phyloP scores from a whole-genome alignment of 371 early-diverging fungal species.

The Mortierella sp. region DNA sequence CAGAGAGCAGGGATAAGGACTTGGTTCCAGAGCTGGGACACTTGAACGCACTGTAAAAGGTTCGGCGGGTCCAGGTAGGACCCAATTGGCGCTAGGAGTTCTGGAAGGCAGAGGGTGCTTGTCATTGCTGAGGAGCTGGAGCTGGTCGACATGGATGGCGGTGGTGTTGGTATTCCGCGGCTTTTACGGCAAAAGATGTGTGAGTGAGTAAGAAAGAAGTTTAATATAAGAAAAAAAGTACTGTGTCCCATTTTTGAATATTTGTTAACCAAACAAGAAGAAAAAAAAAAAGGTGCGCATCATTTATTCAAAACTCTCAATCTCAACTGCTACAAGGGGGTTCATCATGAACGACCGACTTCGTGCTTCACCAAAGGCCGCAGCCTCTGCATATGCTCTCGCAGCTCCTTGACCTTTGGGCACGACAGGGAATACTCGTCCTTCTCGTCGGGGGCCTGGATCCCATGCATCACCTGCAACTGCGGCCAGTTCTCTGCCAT shows the following conservation, averaged over 20 bases:
- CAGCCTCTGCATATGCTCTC: neutral
- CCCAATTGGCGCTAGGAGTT: neutral
- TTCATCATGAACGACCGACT: neutral
- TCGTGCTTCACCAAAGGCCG: conserved; percentile 5
- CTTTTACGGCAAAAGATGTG: no score
- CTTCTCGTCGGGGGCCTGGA: neutral
- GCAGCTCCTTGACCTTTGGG: neutral
- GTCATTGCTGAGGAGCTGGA: neutral
- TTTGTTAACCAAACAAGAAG: neutral
- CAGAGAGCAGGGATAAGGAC: neutral
- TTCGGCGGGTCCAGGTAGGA: neutral
- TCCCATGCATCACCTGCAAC: neutral
- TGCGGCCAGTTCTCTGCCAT: conserved; percentile 8
- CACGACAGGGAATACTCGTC: neutral
- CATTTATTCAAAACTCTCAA: no score
- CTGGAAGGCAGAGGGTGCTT: neutral
- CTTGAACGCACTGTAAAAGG: neutral
- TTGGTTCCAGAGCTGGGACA: neutral
- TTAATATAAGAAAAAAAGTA: no score
- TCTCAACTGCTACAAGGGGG: neutral
- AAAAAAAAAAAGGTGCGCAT: no score
- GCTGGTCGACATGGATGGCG: neutral
- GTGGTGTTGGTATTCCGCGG: neutral
- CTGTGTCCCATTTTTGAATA: no score
- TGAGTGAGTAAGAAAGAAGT: no score